A percentile compares a stretch with the other conserved stretches of the same genome.
Evolutionary conservation across 148 eudicot species (phyloP).

Genomic region (Spergularia marina): DNA sequence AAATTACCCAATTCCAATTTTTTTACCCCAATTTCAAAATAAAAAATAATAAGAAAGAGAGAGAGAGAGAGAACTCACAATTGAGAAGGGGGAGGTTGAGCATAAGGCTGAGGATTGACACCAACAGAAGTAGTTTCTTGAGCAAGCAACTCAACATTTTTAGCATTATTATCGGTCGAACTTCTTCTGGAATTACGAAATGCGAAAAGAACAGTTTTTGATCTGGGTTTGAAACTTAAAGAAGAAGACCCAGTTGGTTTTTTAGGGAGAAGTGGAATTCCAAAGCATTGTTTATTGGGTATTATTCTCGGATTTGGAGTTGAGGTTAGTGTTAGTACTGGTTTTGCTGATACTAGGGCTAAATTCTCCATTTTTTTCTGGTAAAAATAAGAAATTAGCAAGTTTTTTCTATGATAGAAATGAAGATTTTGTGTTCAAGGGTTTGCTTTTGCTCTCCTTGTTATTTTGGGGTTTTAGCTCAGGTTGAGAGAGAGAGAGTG

Average conservation of each 20-base stretch:
- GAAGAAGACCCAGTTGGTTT: slow-evolving; percentile 18
- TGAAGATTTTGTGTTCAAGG: no score
- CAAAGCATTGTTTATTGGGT: slow-evolving; percentile 26
- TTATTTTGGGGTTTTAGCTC: no score
- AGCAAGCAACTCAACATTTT: slow-evolving; percentile 46
- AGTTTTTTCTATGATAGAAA: no score
- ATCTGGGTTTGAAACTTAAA: slow-evolving; percentile 25
- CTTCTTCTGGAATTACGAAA: slow-evolving; percentile 24
- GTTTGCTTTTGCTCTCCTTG: no score
- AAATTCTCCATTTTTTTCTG: slow-evolving; percentile 36
- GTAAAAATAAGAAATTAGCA: no score
- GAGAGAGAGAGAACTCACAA: slow-evolving; percentile 41
- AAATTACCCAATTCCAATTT: neutral
- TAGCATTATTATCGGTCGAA: slow-evolving; percentile 5
- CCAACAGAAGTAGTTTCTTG: slow-evolving; percentile 66
- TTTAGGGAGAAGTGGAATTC: slow-evolving; percentile 23
- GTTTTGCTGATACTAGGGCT: slow-evolving; percentile 38
- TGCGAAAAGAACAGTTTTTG: slow-evolving; percentile 21
- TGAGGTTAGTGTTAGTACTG: slow-evolving; percentile 29
- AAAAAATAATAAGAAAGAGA: neutral
- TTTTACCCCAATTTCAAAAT: neutral
- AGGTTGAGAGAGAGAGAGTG: no score
- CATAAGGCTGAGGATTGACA: slow-evolving; percentile 54
- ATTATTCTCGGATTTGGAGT: slow-evolving; percentile 24
- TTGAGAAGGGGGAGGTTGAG: slow-evolving; percentile 59